These are phyloP conservation scores for Tolypocladium tundrense DNA, from an alignment of 2,329 filamentous ascomycete genomes.

Conservation along the genomic window DNA sequence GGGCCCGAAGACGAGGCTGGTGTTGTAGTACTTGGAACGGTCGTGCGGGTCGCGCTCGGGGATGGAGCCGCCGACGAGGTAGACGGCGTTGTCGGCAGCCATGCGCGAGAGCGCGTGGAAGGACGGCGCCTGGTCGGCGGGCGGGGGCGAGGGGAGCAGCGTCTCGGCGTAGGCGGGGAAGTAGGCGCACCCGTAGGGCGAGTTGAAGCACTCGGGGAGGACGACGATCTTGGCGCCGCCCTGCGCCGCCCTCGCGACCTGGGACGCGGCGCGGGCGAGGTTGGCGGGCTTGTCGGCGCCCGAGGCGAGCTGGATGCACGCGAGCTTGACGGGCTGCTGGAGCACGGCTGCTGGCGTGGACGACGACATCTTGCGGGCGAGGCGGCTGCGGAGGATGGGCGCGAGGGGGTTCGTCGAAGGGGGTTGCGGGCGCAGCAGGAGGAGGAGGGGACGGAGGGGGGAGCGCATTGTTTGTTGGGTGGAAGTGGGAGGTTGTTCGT, in stretches of 20 bases:
- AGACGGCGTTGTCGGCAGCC: conserved; percentile 67
- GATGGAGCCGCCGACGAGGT: conserved; percentile 85
- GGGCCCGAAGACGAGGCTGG: conserved; percentile 72
- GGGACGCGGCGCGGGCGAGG: conserved; percentile 66
- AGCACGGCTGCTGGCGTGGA: conserved; percentile 38
- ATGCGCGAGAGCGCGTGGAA: conserved; percentile 76
- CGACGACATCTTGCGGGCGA: conserved; percentile 24
- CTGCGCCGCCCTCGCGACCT: conserved; percentile 71
- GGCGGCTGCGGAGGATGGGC: conserved; percentile 2
- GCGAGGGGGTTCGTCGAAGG: neutral
- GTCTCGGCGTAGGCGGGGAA: conserved; percentile 90
- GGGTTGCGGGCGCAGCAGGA: neutral
- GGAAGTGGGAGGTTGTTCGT: neutral
- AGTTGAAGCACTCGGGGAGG: conserved; percentile 98
- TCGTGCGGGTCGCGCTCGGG: conserved; percentile 56
- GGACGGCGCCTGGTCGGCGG: conserved; percentile 61
- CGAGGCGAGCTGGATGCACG: conserved; percentile 71
- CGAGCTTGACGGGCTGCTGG: conserved; percentile 67
- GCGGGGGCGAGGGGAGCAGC: conserved; percentile 66
- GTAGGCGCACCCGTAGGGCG: conserved; percentile 82
- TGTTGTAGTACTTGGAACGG: conserved; percentile 74
- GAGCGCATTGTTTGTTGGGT: neutral
- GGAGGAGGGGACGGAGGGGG: neutral
- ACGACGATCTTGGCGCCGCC: conserved; percentile 78
- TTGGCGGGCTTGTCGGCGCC: conserved; percentile 78